Evolutionary conservation across 1,139 yeast species (phyloP), one percentile per base, ranked within the genome.

Genomic region (Meyerozyma carpophila): DNA sequence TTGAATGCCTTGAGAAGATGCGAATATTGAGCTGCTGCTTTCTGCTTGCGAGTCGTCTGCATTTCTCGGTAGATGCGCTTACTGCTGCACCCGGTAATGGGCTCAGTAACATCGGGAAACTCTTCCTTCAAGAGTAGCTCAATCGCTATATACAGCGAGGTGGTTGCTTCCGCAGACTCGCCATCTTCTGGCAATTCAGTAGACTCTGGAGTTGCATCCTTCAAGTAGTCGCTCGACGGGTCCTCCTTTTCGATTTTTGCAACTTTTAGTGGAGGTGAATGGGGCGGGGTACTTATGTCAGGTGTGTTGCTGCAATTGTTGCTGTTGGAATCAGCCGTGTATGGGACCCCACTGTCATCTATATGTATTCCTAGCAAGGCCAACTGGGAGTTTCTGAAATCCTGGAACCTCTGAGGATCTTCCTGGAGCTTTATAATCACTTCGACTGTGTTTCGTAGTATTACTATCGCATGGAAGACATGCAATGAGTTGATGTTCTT

Each of bases 401-500:
- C 45, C 4, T 48, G 46, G 36, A 62, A 61, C 31, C 60, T 48
- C 11, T 57, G 62, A 1, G 63, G 63, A 14, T 60, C 44, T 13
- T 47, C 41, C 43, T 66, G 71, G 20, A 73, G 53, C 39, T 50
- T 57, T 21, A 70, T 68, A 24, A 71, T 63, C 44, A 64, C 67
- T 36, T 64, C 58, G 32, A 71, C 56, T 6, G 69, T 57, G 39
- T 58, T 54, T 36, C 59, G 51, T 16, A 71, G 57, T 2, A 73
- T 56, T 9, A 60, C 54, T 5, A 72, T 57, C 18, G 75, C 71
- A 46, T 73, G 75, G 48, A 55, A 65, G 6, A 62, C 51, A 50
- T 70, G 72, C 21, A 73, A 57, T 36, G 57, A 61, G 46, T 68
- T 65, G 41, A 70, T 57, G 48, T 66, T 57, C 48, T 68, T 70